Percentiles rank a stretch among this genome's conserved stretches.
Evolutionary conservation across 495 filamentous ascomycete genomes (phyloP).

Genomic region (Elaphomyces granulatus): DNA sequence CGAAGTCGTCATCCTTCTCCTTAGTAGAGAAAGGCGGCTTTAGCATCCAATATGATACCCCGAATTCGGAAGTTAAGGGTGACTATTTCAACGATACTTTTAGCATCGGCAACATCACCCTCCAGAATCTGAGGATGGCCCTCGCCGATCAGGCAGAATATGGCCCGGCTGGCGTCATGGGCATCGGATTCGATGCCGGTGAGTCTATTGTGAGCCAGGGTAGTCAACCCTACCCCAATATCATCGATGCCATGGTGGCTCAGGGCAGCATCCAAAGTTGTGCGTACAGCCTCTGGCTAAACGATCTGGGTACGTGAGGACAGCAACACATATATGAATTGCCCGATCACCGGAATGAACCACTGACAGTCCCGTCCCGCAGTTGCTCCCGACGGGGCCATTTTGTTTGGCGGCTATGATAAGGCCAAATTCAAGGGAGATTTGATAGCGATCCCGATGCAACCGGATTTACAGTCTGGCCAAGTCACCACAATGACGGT

Average conservation of each 20-base stretch:
- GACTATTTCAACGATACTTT: conserved; percentile 69
- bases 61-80: conserved; percentile 50
- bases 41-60: conserved; percentile 62
- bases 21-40: conserved; percentile 41
- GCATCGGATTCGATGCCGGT: conserved; percentile 61
- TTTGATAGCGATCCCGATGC: conserved; percentile 41
- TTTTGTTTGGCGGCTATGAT: conserved; percentile 82
- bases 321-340: too few species aligned
- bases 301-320: conserved; percentile 60
- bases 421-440: conserved; percentile 54
- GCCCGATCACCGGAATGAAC: too few species aligned
- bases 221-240: conserved; percentile 27
- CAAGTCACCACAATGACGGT: conserved; percentile 46
- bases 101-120: conserved; percentile 40
- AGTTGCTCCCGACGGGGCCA: too few species aligned
- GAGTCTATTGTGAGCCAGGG: conserved; percentile 50
- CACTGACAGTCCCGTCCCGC: too few species aligned
- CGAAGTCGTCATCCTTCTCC: too few species aligned
- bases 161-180: conserved; percentile 49
- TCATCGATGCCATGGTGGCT: conserved; percentile 56
- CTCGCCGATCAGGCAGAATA: conserved; percentile 43
- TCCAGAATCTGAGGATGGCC: conserved; percentile 56
- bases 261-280: conserved; percentile 53
- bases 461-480: conserved; percentile 1
- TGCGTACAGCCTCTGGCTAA: conserved; percentile 77